Base-by-base conservation (phyloP, 441 rosid genomes). In the Adansonia gregorii region DNA sequence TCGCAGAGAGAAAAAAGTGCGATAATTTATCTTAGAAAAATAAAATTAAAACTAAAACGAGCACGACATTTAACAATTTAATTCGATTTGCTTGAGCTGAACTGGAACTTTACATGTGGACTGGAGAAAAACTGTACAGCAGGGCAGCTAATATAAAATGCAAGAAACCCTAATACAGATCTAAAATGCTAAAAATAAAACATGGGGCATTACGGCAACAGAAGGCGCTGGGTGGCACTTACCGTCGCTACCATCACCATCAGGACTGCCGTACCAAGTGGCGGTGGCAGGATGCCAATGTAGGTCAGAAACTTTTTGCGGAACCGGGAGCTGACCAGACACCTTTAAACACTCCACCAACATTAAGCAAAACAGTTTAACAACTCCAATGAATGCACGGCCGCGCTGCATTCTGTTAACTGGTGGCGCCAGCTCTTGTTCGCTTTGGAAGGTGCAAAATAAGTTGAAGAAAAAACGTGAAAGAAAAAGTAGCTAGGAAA, bases 241-340 rank as follows among this genome's bases (percentile, higher is more conserved):
- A 93, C 98, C 99, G 78, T 85, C 91, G 80, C 97, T 95, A 54
- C 99, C 99, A 76, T 95, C 99, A 12, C 98, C 99, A 20, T 94
- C 97, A 46, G 99, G 90, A 79, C 87, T 86, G 39, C 99, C 99
- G 83, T 95, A 94, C 98, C 99, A 95, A 74, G 99, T 95, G 80
- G 99, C 97, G 1, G 95, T 94, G 39, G 99, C 98, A 2, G 91
- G 89, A 11, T 80, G 78, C 99, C 99, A 92, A 65, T 75, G 94
- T 41, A 73, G 72, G 83, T 78, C 82, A 1, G 41, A 35, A 35
- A 76, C 80, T 35, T 9, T 83, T 80, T 45, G 84, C 43, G 35
- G 76, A 27, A 74, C 76, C 72, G 45, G 73, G 19, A 78, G 76
- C 81, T 69, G 76, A 22, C 87, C 87, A 6, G 79, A 71, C 55